Percentiles rank a stretch among this genome's conserved stretches.
These are phyloP conservation scores for Pleurotus eryngii DNA, from an alignment of 768 basidiomycete genomes.

Conservation along the genomic window DNA sequence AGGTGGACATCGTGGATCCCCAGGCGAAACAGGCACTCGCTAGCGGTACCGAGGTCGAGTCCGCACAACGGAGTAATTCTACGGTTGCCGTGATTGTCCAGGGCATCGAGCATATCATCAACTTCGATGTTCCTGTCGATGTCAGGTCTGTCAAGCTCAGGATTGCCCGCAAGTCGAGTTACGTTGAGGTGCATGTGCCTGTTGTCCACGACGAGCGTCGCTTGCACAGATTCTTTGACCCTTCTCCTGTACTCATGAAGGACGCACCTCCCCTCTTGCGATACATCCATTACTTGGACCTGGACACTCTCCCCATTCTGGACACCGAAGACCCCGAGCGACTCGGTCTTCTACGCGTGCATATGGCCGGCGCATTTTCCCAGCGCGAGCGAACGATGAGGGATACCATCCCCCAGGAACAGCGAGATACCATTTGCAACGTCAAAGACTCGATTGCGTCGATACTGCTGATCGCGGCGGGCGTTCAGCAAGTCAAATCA, in stretches of 20 bases:
- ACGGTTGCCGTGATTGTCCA: background rate
- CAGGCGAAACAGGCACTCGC: constrained; percentile 16
- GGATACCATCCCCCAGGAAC: background rate
- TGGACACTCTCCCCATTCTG: constrained; percentile 21
- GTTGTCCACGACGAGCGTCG: constrained; percentile 8
- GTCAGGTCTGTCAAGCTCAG: constrained; percentile 33
- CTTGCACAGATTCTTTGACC: constrained; percentile 18
- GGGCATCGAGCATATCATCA: background rate
- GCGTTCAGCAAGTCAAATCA: constrained; percentile 9
- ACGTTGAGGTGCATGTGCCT: constrained; percentile 33
- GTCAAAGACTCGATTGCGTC: constrained; percentile 14
- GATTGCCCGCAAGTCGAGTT: constrained; percentile 53
- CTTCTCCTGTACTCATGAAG: constrained; percentile 11
- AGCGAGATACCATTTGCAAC: constrained; percentile 5
- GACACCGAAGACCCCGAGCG: constrained; percentile 10
- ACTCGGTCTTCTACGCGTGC: constrained; percentile 14
- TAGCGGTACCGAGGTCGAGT: constrained; percentile 17
- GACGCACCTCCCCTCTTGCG: constrained; percentile 13
- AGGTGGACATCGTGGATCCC: constrained; percentile 17
- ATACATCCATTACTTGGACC: constrained; percentile 32
- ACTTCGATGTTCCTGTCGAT: constrained; percentile 32
- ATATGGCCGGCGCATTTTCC: constrained; percentile 10
- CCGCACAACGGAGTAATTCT: constrained; percentile 23
- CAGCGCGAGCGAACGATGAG: constrained; percentile 13
- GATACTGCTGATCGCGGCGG: constrained; percentile 6